Evolutionary conservation across 345 rosid genomes (phyloP), one percentile per base, ranked within the genome.

Genomic region (Anastatica hierochuntica): DNA sequence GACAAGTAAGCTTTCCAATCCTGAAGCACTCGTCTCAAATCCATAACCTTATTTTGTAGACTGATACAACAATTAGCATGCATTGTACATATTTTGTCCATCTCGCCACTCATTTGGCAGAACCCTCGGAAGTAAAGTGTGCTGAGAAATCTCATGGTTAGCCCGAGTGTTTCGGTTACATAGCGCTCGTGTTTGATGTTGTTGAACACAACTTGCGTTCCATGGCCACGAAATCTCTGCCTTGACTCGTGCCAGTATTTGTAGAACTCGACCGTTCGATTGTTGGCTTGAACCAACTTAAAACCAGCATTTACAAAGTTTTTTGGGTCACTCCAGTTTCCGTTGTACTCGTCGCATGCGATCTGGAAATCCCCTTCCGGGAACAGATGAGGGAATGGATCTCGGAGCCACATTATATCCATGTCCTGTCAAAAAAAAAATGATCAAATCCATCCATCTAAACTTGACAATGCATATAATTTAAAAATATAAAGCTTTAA

Each of bases 251-350:
- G 68, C 94, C 94, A 81, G 37, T 62, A 81, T 58, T 56, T 67
- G 74, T 84, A 84, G 51, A 84, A 81, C n/a, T 58, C 29, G 20
- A 84, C 46, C 2, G 84, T 66, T 14, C 76, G 35, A 1, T 31
- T 10, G 50, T 76, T 84, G 6, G 94, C 71, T 57, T 43, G 75
- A 1, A 67, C 85, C n/a, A 60, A 74, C 29, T 40, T 76, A 49
- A 84, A 84, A 37, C 94, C 94, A 1, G 84, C 88, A 11, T 81
- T 84, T 0, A 81, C 81, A 1, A 0, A 0, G 42, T 81, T 84
- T 0, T 34, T 50, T 34, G 26, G 33, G 39, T 65, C 54, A 7
- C 20, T 41, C 0, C 84, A 43, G 17, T 68, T 47, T 14, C 83
- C 85, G 0, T 1, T 0, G 34, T 58, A 81, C 14, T n/a, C 0